Evolutionary conservation across 345 rosid genomes (phyloP).

Genomic region (Gossypium turneri): DNA sequence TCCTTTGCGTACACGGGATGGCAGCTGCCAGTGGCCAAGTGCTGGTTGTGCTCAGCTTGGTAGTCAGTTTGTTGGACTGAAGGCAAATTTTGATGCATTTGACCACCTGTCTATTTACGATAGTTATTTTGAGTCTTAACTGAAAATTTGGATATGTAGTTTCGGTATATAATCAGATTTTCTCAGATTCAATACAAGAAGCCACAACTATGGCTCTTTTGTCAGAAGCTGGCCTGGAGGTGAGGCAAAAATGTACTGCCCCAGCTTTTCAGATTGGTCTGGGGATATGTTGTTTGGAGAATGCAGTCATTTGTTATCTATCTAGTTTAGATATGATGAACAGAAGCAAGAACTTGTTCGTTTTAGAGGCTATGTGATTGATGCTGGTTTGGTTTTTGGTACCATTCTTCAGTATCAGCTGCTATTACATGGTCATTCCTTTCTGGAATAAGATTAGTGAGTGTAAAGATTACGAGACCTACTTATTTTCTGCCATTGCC

Average conservation of each 20-base stretch:
- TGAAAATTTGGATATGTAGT: constrained; percentile 21
- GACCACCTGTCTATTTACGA: constrained; percentile 75
- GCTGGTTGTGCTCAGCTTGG: constrained; percentile 78
- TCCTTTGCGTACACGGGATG: constrained; percentile 62
- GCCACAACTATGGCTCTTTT: background rate
- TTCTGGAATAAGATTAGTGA: background rate
- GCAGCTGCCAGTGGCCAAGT: constrained; percentile 88
- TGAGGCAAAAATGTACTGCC: constrained; percentile 14
- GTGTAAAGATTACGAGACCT: background rate
- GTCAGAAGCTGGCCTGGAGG: constrained; percentile 5
- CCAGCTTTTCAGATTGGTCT: constrained; percentile 19
- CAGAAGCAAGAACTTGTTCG: background rate
- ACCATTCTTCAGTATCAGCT: background rate
- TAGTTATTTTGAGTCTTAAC: constrained; percentile 58
- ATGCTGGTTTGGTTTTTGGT: background rate
- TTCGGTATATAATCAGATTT: background rate
- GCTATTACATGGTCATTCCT: constrained; percentile 13
- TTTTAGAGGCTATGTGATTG: background rate
- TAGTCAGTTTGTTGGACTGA: constrained; percentile 78
- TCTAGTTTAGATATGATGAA: background rate
- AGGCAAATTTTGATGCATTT: constrained; percentile 85
- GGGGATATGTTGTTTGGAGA: constrained; percentile 25
- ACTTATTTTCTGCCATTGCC: background rate
- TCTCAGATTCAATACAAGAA: background rate
- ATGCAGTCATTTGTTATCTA: constrained; percentile 21